Evolutionary conservation across 768 basidiomycete genomes (phyloP), one percentile per base, ranked within the genome.

Genomic region (Leucosporidium creatinivorum): DNA sequence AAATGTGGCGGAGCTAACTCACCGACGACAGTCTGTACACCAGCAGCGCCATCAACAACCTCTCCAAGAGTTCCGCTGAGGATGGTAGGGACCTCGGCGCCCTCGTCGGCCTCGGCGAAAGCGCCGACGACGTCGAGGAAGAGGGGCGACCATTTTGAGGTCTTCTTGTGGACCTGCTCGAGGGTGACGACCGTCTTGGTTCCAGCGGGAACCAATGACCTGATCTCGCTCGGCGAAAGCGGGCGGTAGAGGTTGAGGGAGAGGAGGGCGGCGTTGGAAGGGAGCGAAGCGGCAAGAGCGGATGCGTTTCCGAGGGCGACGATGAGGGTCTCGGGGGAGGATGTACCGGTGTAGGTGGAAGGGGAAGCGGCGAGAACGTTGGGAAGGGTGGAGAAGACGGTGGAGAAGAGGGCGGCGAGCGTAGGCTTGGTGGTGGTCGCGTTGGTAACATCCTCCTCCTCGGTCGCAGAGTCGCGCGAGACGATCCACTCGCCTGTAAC

Each of bases 81-180:
- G 52, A 93, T 81, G 17, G 79, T 68, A 8, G 88, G 83, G 12
- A 83, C 61, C 44, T 67, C 49, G 31, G 28, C 68, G 30, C 65
- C 66, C 25, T 73, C 66, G 26, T 83, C 81, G 56, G 82, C 81
- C 54, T 84, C 81, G 69, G 91, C 90, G 44, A 93, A 78, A 19
- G 87, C 86, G 63, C 82, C 83, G 57, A 89, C 83, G 30, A 92
- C 80, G 44, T 93, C 91, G 60, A 96, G 83, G 77, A 88, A 94
- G 5, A 94, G 79, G 0, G 91, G 89, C 1, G 89, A 87, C 88
- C 89, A 93, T 77, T 89, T 89, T 49, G 85, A 86, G n/a, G 83
- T 82, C 84, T 88, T 89, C 70, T 80, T 81, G 74, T 83, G 82
- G 10, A 88, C 80, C 77, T 93, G 91, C 76, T 94, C 93, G 17